Conservation (phyloP, 345 rosid genomes). For the Trapa incisa region DNA sequence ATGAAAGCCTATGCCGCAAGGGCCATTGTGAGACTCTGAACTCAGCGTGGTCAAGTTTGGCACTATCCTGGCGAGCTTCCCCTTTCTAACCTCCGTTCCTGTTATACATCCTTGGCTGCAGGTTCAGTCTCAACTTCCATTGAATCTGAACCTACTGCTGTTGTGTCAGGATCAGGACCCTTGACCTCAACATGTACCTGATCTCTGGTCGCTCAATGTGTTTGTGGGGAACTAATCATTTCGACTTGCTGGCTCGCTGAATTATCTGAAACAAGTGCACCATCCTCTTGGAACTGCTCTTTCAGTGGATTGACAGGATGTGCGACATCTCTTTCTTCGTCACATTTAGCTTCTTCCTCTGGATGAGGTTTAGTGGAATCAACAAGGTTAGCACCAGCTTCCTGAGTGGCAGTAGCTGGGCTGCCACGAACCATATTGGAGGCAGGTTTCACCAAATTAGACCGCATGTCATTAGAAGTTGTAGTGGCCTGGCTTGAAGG, state of each 20-base stretch:
- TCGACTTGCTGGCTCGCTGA: neutral
- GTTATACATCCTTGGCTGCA: neutral
- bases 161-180: neutral
- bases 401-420: neutral
- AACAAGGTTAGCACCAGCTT: neutral
- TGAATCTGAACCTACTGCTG: neutral
- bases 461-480: neutral
- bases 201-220: neutral
- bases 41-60: too few relatives aligned
- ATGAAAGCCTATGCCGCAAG: too few relatives aligned
- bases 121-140: neutral
- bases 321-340: neutral
- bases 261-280: neutral
- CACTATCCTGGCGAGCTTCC: too few relatives aligned
- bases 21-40: too few relatives aligned
- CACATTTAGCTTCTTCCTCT: neutral
- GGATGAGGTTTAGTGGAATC: neutral
- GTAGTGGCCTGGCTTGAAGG: constrained; percentile 1
- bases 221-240: neutral
- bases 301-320: neutral
- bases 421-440: neutral
- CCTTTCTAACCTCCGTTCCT: too few relatives aligned
- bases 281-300: neutral
- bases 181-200: neutral
- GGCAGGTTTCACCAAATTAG: neutral